Percentiles rank a stretch among this genome's conserved stretches.
phyloP scores from a whole-genome alignment of 192 early-diverging fungal genomes.

The Kappamyces sp. region DNA sequence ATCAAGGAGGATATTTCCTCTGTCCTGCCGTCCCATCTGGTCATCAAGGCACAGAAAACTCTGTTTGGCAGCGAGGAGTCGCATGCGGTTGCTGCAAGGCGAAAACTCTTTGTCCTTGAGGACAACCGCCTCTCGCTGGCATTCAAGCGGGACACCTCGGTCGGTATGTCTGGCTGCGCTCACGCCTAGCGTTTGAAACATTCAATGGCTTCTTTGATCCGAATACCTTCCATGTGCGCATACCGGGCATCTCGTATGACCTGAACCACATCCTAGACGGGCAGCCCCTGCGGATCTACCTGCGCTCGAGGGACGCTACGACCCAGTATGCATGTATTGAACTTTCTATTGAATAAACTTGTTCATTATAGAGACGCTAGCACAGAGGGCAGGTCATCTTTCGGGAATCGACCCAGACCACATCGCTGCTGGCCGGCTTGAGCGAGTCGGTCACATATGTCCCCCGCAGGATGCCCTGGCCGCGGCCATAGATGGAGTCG shows the following conservation, averaged over 20 bases:
- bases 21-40: slow-evolving; percentile 4
- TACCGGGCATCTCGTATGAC: slow-evolving; percentile 5
- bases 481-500: too few relatives aligned
- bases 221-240: slow-evolving; percentile 10
- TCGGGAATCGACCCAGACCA: too few relatives aligned
- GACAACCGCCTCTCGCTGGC: not conserved
- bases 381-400: slow-evolving; percentile 2
- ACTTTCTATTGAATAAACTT: slow-evolving; percentile 11
- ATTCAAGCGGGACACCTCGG: not conserved
- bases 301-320: slow-evolving; percentile 5
- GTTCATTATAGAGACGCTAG: slow-evolving; percentile 7
- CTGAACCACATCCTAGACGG: not conserved
- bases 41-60: slow-evolving; percentile 1
- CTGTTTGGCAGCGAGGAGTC: not conserved
- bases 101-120: slow-evolving; percentile 4
- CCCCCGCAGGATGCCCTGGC: too few relatives aligned
- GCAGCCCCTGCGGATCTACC: slow-evolving; percentile 8
- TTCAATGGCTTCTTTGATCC: slow-evolving; percentile 15
- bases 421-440: too few relatives aligned
- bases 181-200: slow-evolving; percentile 11
- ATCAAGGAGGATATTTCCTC: slow-evolving; percentile 7
- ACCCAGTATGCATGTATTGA: slow-evolving; percentile 3
- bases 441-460: too few relatives aligned
- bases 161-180: not conserved
- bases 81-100: slow-evolving; percentile 1